Percentiles rank a stretch among this genome's conserved stretches.
phyloP scores from a whole-genome alignment of 2,329 filamentous ascomycete genomes.

The Aspergillus carbonarius region DNA sequence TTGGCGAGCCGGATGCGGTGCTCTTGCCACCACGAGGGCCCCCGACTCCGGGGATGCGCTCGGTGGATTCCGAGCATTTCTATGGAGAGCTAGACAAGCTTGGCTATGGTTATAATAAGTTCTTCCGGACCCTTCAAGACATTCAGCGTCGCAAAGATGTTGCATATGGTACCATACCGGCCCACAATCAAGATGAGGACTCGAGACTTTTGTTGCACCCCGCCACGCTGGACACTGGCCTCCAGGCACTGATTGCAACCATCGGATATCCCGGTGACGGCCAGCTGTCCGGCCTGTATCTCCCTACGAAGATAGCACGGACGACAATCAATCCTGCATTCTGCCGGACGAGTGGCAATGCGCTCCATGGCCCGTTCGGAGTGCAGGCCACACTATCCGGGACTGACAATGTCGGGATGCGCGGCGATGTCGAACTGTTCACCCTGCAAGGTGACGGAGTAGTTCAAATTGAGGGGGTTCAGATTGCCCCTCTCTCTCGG shows the following conservation, averaged over 20 bases:
- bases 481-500: neutral
- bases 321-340: conserved; percentile 5
- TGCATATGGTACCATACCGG: neutral
- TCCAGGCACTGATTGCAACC: conserved; percentile 28
- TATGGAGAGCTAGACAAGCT: neutral
- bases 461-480: conserved; percentile 6
- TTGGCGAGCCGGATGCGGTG: neutral
- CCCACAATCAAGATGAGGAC: neutral
- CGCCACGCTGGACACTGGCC: conserved; percentile 20
- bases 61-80: conserved; percentile 1
- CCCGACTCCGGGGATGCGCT: neutral
- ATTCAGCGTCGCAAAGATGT: neutral
- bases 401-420: neutral
- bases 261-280: conserved; percentile 16
- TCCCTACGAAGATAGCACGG: conserved; percentile 15
- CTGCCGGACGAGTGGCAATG: neutral
- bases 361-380: neutral
- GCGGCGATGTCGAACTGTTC: conserved; percentile 10
- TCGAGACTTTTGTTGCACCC: conserved; percentile 16
- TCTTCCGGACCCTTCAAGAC: neutral
- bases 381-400: neutral
- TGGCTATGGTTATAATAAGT: neutral
- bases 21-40: neutral
- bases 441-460: neutral
- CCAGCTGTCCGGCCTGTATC: conserved; percentile 10